Evolutionary conservation across 257 asterid species (phyloP).

Genomic region (Solanum phureja): DNA sequence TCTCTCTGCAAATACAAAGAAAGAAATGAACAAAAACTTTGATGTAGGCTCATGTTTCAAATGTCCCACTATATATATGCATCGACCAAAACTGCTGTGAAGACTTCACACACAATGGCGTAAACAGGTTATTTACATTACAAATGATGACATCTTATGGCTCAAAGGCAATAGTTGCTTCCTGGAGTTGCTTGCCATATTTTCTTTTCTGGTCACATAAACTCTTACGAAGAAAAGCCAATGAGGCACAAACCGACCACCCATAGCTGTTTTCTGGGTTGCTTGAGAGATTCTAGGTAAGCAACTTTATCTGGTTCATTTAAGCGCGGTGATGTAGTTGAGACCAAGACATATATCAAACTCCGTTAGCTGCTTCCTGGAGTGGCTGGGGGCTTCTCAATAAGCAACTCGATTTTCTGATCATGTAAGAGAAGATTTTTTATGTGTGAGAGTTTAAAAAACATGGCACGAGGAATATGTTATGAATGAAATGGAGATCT

Average conservation of each 20-base stretch:
- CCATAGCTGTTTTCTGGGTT: not conserved
- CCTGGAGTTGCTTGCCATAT: not conserved
- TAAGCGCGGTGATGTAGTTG: not conserved
- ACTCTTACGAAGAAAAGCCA: not conserved
- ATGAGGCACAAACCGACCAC: not conserved
- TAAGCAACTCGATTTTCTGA: conserved; percentile 59
- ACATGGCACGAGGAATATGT: not conserved
- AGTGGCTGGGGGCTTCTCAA: conserved; percentile 36
- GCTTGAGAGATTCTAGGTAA: not conserved
- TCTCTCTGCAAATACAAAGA: not conserved
- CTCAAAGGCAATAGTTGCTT: not conserved
- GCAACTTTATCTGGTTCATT: not conserved
- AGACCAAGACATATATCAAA: not conserved
- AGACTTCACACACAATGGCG: not conserved
- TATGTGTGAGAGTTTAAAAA: too few species aligned
- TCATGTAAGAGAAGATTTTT: conserved; percentile 1
- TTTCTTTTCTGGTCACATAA: not conserved
- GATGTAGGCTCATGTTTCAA: not conserved
- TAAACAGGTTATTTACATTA: not conserved
- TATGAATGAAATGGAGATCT: not conserved
- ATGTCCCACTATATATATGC: not conserved
- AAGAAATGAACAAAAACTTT: not conserved
- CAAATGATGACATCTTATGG: not conserved
- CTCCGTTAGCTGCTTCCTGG: not conserved
- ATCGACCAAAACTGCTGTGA: not conserved